Conservation (phyloP, 352 stramenopile genomes). For the Pythium vanterpoolii region DNA sequence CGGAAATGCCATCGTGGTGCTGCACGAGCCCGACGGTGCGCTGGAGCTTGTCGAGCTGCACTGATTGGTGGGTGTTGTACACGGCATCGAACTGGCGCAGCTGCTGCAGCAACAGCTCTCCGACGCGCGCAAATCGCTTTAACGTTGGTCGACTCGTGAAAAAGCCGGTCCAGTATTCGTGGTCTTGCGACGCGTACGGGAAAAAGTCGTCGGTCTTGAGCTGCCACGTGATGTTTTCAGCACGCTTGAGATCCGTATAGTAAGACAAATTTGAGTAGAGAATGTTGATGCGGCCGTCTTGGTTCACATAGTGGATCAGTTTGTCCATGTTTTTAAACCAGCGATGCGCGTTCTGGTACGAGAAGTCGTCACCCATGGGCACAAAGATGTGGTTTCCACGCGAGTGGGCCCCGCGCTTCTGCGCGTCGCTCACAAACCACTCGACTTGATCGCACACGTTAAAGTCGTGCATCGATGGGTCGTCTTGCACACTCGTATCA, state of each 20-base stretch:
- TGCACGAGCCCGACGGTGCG: conserved; percentile 91
- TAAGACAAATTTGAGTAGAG: conserved; percentile 96
- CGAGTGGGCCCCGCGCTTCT: conserved; percentile 64
- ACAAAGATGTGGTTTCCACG: conserved; percentile 86
- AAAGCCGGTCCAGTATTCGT: conserved; percentile 96
- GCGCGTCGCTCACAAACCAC: conserved; percentile 74
- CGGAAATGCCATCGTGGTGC: conserved; percentile 96
- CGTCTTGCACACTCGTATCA: conserved; percentile 84
- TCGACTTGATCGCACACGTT: conserved; percentile 88
- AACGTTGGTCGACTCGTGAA: conserved; percentile 93
- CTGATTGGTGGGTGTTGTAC: conserved; percentile 60
- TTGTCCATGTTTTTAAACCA: conserved; percentile 97
- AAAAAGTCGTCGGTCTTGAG: conserved; percentile 97
- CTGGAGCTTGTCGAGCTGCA: conserved; percentile 62
- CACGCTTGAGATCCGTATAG: conserved; percentile 94
- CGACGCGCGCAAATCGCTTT: conserved; percentile 91
- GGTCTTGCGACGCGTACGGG: conserved; percentile 90
- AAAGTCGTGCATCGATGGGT: conserved; percentile 82
- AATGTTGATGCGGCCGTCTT: conserved; percentile 89
- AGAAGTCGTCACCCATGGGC: conserved; percentile 95
- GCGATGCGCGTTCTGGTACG: conserved; percentile 84
- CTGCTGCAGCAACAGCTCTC: conserved; percentile 87
- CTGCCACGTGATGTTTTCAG: conserved; percentile 71
- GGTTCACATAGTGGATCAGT: conserved; percentile 94
- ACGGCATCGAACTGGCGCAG: conserved; percentile 89